Base-by-base conservation (phyloP, 768 basidiomycete species). In the Amanita subjunquillea region DNA sequence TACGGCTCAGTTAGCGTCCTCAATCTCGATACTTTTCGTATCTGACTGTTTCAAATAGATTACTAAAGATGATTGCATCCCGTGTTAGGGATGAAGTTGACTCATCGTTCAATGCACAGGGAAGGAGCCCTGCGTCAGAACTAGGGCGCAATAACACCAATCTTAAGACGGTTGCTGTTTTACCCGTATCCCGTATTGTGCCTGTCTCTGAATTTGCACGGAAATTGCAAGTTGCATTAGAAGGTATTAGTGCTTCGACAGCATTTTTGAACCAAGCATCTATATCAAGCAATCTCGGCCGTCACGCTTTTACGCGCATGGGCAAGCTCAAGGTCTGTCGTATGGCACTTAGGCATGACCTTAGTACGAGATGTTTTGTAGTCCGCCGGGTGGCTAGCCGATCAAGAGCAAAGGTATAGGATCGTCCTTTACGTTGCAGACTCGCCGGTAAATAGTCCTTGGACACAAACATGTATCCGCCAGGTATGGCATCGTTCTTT, bases 401-500 rank as follows among this genome's bases (percentile, higher is more conserved):
- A 98, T 66, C 86, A 87, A 63, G 93, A 97, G 65, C 91, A 97
- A 69, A 80, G 89, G 61, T 96, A 87, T 62, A 79, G 91, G 27
- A 96, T 83, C 2, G 94, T 98, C 0, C 77, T 99, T 13, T 98
- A 98, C 63, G 91, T 99, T 30, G 95, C 90, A 6, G 94, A 99
- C 67, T 92, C 95, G 0, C 84, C 94, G 0, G 92, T 95, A 34
- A 89, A 82, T 53, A 94, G 91, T 54, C 87, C 91, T 17, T 99
- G 96, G 96, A 98, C 95, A 29, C 88, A 97, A 67, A 98, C 93
- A 0, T 98, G 94, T 65, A 94, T 99, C 56, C 80, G 92, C 23
- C 95, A 97, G 75, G 89, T 87, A 57, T 34, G 59, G 53, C 8
- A 46, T 37, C 12, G 29, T 23, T 51, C 6, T 46, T 45, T 25